Base-by-base conservation (phyloP, 1,139 yeast genomes). In the Pichia sp. region DNA sequence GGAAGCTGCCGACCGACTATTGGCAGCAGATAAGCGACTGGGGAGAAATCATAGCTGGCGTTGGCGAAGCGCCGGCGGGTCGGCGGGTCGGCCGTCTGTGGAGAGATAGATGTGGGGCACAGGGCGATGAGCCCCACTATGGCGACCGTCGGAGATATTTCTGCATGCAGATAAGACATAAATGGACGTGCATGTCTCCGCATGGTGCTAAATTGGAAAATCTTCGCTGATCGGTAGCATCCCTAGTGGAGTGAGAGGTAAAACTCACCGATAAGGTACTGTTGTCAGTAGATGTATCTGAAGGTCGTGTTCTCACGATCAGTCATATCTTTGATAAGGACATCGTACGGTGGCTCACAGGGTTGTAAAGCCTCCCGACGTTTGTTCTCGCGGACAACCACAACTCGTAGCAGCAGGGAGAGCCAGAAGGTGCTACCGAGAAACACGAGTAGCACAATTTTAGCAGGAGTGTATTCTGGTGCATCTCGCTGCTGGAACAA, bases 391-490 rank as follows among this genome's bases (percentile, higher is more conserved):
- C 63, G 64, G 55, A 64, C 66, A 46, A 70, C 67, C 39, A 71
- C 60, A 30, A 68, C 61, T 5, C 76, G 72, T 47, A 75, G 67
- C 23, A 71, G 71, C 23, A 72, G 61, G 25, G 55, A 53, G 2
- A 55, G 55, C 18, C 51, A 48, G 21, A 55, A 54, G 39, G 69
- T 70, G 5, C 71, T 70, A 42, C 70, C 62, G 44, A 72, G 71
- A 26, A 77, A 70, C 7, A 74, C 76, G 16, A 78, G 64, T 41
- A 73, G 70, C 23, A 78, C 71, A 6, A 74, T 76, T 22, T 78
- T 66, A 2, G 80, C 82, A 2, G 78, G 74, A 16, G 64, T 58
- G 57, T 74, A 76, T 2, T 54, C 41, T 3, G 81, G 80, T 0
- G 76, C 74, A 60, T 75, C 74, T 5, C 52, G 53, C 1, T 64